Percentiles rank a stretch among this genome's conserved stretches.
These are phyloP conservation scores for Globisporangium apiculatum DNA, from an alignment of 352 stramenopile genomes.

Conservation along the genomic window DNA sequence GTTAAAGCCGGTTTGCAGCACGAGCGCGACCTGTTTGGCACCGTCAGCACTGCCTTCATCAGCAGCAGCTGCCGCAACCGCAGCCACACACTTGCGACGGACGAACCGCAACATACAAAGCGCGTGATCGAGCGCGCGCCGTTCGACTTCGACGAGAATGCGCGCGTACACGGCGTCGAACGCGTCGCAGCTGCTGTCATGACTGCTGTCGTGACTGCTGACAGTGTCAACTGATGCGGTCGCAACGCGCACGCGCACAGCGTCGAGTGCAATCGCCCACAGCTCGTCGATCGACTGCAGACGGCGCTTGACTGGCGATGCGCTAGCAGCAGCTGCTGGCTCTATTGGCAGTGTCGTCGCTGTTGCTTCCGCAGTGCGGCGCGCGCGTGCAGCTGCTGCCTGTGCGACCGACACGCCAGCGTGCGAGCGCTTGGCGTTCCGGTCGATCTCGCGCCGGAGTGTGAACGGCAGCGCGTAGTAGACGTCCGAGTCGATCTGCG, in stretches of 20 bases:
- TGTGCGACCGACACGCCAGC: conserved; percentile 1
- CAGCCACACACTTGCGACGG: conserved; percentile 42
- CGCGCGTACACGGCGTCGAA: conserved; percentile 76
- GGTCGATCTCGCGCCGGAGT: conserved; percentile 67
- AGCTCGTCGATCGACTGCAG: conserved; percentile 53
- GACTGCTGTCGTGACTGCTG: no score
- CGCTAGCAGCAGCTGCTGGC: no score
- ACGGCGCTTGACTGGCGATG: not conserved
- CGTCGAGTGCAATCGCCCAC: conserved; percentile 22
- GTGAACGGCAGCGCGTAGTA: conserved; percentile 60
- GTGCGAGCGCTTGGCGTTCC: conserved; percentile 43
- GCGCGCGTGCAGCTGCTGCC: not conserved
- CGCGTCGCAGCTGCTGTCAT: conserved; percentile 5
- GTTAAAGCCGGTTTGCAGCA: conserved; percentile 38
- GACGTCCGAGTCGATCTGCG: conserved; percentile 73
- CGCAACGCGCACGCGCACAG: not conserved
- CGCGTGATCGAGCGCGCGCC: conserved; percentile 37
- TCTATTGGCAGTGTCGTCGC: no score
- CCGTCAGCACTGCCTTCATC: not conserved
- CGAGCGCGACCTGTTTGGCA: conserved; percentile 6
- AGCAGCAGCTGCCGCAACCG: not conserved
- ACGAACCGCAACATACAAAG: conserved; percentile 69
- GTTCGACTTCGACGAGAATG: conserved; percentile 67
- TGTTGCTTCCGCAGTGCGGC: not conserved
- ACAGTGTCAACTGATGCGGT: no score